Evolutionary conservation across 768 basidiomycete species (phyloP), one percentile per base, ranked within the genome.

Genomic region (Pisolithus orientalis): DNA sequence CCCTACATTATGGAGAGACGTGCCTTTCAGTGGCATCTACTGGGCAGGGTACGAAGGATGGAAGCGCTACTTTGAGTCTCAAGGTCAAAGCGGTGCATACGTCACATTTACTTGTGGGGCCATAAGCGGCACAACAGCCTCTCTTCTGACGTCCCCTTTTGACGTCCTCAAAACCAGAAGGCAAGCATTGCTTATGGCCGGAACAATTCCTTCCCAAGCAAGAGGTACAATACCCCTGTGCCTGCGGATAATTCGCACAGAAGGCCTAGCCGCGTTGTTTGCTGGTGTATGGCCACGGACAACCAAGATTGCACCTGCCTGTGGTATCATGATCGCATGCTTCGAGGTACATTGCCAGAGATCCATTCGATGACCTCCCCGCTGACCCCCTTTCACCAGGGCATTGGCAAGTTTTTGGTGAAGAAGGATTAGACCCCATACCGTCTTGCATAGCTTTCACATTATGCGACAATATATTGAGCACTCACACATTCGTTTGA

Each of bases 271-370:
- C 8, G 87, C 90, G 2, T 71, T 97, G 46, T 95, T 87, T 64
- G 84, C 90, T 32, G 96, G 96, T 0, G 70, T 92, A 39, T 68
- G 84, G 7, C 95, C 95, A 47, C 84, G 96, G 38, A 83, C 94
- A 49, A 92, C 84, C 40, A 99, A 98, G 70, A 95, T 96, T 56
- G 92, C 92, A 10, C 96, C 96, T 38, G 96, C 95, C 39, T 99
- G 96, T 69, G 95, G 95, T 24, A 87, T 99, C 58, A 97, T 98
- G 95, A 96, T 97, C 65, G 83, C 90, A 51, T 94, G 87, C 67
- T 98, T 87, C 65, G 94, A 98, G 82, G 94, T 84, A 59, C 29
- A 79, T 42, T 24, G 17, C 38, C 32, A 24, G 25, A 27, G 25
- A 51, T 11, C 52, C 34, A 27, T 39, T 44, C 34, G 24, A 9